Percentiles rank a stretch among this genome's conserved stretches.
Conservation (phyloP, 176 grass and related monocot genomes). For the Cocos nucifera region DNA sequence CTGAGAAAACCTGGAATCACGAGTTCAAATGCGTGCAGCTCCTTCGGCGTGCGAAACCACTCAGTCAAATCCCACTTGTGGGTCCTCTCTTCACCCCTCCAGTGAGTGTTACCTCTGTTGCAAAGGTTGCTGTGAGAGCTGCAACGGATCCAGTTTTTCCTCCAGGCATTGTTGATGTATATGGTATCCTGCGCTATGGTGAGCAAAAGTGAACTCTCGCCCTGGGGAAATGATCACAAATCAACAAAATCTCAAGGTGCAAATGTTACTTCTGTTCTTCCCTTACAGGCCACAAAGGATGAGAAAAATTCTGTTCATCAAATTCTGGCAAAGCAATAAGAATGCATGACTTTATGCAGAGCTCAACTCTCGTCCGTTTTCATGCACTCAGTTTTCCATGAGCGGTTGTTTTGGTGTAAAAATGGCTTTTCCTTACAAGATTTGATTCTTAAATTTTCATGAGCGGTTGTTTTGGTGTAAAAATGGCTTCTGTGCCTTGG, state of each 20-base stretch:
- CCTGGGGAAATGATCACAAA: not conserved
- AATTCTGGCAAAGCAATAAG: too few species aligned
- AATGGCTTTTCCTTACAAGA: too few species aligned
- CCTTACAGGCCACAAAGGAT: not conserved
- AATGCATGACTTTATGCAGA: too few species aligned
- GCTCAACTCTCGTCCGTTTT: too few species aligned
- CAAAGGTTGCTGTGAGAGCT: conserved; percentile 68
- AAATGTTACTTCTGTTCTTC: not conserved
- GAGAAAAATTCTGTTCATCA: too few species aligned
- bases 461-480: too few species aligned
- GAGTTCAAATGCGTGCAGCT: conserved; percentile 27
- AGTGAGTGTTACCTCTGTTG: conserved; percentile 52
- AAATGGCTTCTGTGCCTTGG: too few species aligned
- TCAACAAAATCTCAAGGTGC: not conserved
- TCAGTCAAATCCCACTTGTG: conserved; percentile 57
- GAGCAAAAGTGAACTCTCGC: conserved; percentile 40
- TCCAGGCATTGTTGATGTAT: conserved; percentile 71
- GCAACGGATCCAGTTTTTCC: conserved; percentile 78
- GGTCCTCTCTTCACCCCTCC: conserved; percentile 76
- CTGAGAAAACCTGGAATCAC: too few species aligned
- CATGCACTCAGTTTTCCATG: too few species aligned
- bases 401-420: too few species aligned
- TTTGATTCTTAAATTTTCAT: too few species aligned
- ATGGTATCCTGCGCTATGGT: conserved; percentile 65
- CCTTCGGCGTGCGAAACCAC: conserved; percentile 49